Base-by-base conservation (phyloP, 2,329 filamentous ascomycete species). In the Polytolypa hystricis region DNA sequence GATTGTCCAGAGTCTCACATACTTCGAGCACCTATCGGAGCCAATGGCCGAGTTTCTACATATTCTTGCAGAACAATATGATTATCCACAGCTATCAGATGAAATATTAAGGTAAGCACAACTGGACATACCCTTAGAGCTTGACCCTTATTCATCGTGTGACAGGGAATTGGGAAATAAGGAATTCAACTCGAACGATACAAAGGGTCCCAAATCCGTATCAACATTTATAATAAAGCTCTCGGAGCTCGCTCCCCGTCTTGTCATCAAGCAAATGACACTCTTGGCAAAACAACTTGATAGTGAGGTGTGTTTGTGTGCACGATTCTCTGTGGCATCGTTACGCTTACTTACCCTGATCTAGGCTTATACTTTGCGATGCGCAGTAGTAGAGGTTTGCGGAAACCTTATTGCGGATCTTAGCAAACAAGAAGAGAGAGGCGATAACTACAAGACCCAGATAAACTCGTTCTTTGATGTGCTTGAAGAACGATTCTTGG, bases 41-140 rank as follows among this genome's bases (percentile, higher is more conserved):
- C 91, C 91, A 1, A 98, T 98, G 91, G 91, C 91, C 20, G 93
- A 98, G 57, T 94, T 98, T 51, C 67, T 98, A 4, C 85, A 96
- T 51, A 98, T 96, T 52, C 69, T 98, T 17, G 81, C 87, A 1
- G 87, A 96, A 56, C 89, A 95, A 65, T 98, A 96, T 64, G 91
- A 98, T 61, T 93, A 96, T 56, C 84, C 87, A 11, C 91, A 98
- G 53, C 71, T 98, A 6, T 81, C 86, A 4, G 91, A 95, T 56
- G 91, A 98, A 55, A 84, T 96, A 19, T 62, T 98, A 40, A 80
- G 67, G 66, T 67, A 57, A 23, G 39, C 8, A 27, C 21, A 18
- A 23, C 21, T 21, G 10, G n/a, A 16, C 14, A 19, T 15, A 4
- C 8, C 19, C 7, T 18, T 29, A 10, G 5, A 28, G 11, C 8